These are phyloP conservation scores for Cladosporium austrohemisphaericum DNA, from an alignment of 2,329 filamentous ascomycete species.

Conservation along the genomic window DNA sequence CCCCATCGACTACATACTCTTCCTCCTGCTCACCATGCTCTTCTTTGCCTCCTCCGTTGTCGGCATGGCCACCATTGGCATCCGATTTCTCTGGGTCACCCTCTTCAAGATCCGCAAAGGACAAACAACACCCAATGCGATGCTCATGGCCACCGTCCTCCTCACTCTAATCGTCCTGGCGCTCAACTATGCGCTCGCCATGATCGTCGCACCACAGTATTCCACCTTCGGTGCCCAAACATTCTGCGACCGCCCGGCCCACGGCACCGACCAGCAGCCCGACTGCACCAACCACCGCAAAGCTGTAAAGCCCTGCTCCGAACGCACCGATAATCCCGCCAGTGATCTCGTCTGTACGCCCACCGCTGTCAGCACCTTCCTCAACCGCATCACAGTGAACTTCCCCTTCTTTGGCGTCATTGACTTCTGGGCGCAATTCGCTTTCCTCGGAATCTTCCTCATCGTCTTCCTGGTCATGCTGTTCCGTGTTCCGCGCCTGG, in stretches of 20 bases:
- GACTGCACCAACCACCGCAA: slow-evolving; percentile 70
- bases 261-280: slow-evolving; percentile 61
- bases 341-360: slow-evolving; percentile 83
- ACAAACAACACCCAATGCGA: slow-evolving; percentile 83
- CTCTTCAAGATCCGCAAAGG: slow-evolving; percentile 89
- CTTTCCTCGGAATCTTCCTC: slow-evolving; percentile 76
- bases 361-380: slow-evolving; percentile 83
- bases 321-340: slow-evolving; percentile 65
- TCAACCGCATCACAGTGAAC: slow-evolving; percentile 88
- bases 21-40: slow-evolving; percentile 77
- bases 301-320: slow-evolving; percentile 77
- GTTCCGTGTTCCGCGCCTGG: slow-evolving; percentile 73
- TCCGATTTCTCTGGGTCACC: slow-evolving; percentile 92
- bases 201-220: slow-evolving; percentile 95
- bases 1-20: slow-evolving; percentile 87
- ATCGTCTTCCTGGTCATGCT: slow-evolving; percentile 75
- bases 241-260: slow-evolving; percentile 73
- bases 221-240: slow-evolving; percentile 91
- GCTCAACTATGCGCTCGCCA: slow-evolving; percentile 87
- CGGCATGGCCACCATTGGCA: slow-evolving; percentile 81
- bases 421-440: slow-evolving; percentile 96
- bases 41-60: slow-evolving; percentile 86
- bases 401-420: slow-evolving; percentile 92
- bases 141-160: slow-evolving; percentile 86
- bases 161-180: slow-evolving; percentile 84